phyloP scores from a whole-genome alignment of 441 rosid genomes.

The Pelargonium fulgidum region DNA sequence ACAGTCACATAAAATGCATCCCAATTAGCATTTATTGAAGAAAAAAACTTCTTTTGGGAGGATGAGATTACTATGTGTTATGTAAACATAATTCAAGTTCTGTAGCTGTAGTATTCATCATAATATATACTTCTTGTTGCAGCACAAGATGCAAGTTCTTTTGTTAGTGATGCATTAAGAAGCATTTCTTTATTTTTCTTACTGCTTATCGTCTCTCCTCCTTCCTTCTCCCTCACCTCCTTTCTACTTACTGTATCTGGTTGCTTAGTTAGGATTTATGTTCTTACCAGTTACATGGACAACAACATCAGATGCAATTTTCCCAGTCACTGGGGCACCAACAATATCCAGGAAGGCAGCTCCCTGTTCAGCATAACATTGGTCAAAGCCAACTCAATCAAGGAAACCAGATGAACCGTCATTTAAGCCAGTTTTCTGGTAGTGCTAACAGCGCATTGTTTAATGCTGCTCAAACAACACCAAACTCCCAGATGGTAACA shows the following conservation, averaged over 20 bases:
- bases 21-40: neutral
- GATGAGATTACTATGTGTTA: neutral
- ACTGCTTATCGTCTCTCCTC: neutral
- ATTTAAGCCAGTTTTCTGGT: conserved; percentile 70
- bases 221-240: neutral
- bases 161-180: neutral
- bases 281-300: conserved; percentile 54
- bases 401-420: conserved; percentile 71
- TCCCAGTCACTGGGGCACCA: conserved; percentile 84
- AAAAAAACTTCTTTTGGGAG: neutral
- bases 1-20: neutral
- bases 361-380: conserved; percentile 73
- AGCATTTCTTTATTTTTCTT: neutral
- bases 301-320: conserved; percentile 87
- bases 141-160: neutral
- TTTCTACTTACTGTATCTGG: neutral
- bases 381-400: conserved; percentile 86
- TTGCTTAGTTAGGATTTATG: neutral
- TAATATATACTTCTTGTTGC: neutral
- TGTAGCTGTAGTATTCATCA: neutral
- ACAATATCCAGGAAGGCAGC: conserved; percentile 85
- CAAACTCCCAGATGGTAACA: conserved; percentile 77
- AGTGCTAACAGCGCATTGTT: conserved; percentile 70
- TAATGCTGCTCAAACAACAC: conserved; percentile 84
- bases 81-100: neutral